Evolutionary conservation across 1,284 basidiomycete species (phyloP).

Genomic region (Ustilago sp.): DNA sequence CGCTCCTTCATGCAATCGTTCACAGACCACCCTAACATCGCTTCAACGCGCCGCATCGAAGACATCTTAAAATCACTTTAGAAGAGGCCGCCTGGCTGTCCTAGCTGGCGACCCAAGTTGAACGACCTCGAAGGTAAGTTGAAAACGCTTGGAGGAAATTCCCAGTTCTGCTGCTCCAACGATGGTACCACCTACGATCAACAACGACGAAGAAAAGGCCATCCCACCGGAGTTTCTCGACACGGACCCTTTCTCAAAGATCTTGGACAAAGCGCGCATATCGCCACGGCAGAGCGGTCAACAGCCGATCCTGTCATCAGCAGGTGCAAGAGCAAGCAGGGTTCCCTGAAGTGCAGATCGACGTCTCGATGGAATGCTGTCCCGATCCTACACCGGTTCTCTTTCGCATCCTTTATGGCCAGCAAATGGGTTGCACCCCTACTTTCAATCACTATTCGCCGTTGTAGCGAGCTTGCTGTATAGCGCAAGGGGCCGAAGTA

Average conservation of each 20-base stretch:
- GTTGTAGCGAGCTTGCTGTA: background rate
- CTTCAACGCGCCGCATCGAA: slow-evolving; percentile 45
- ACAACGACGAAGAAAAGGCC: background rate
- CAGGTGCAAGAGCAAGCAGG: background rate
- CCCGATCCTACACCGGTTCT: background rate
- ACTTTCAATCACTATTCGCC: background rate
- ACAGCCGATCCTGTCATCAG: background rate
- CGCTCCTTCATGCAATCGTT: background rate
- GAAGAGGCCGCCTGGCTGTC: slow-evolving; percentile 53
- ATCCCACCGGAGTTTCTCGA: background rate
- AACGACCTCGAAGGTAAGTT: slow-evolving; percentile 35
- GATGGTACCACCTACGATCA: background rate
- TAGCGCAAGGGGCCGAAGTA: background rate
- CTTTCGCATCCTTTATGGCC: background rate
- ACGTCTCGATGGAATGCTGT: background rate
- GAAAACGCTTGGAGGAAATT: background rate
- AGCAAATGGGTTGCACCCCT: background rate
- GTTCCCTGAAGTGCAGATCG: background rate
- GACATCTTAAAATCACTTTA: slow-evolving; percentile 29
- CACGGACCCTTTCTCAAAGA: background rate
- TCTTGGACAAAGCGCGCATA: background rate
- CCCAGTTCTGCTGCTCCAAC: background rate
- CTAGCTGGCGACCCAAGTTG: slow-evolving; percentile 56
- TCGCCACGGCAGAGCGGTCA: background rate
- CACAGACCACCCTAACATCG: slow-evolving; percentile 48